Base-by-base conservation (phyloP, 805 yeast species). In the Phaffomyces thermotolerans region DNA sequence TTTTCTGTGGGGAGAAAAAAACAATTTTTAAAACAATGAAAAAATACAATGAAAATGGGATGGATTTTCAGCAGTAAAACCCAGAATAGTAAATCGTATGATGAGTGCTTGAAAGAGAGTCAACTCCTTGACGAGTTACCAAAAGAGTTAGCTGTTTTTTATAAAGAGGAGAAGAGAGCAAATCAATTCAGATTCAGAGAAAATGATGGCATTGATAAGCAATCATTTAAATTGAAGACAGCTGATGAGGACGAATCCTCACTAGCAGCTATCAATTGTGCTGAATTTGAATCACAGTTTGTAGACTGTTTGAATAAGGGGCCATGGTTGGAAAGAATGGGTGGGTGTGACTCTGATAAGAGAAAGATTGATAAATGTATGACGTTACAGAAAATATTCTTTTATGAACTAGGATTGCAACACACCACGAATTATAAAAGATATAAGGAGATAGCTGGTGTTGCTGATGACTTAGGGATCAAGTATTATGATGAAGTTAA, bases 291-390 rank as follows among this genome's bases (percentile, higher is more conserved):
- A 22, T 29, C 44, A 3, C 49, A 43, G 13, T 53, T 51, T 43
- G 39, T 52, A 42, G 39, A 48, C 14, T 55, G 59, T 37, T 35
- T 55, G 18, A 42, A 49, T 8, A 40, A 47, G 9, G 59, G 59
- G 7, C 35, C 50, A 6, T 49, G 41, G 44, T 46, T 36, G 18
- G 57, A 54, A 25, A 45, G 45, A 9, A 34, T 49, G 25, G 34
- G 33, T 4, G 56, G 54, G 3, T 56, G 60, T 45, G 42, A 41
- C 15, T 34, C 32, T 10, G 41, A 47, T 36, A 38, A 42, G 4
- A 36, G 44, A 32, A 41, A 35, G 20, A 40, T 43, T 33, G 48
- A 48, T 20, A 43, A 40, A 20, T 56, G 58, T 43, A 3, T 56
- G 10, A 43, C 30, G 9, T 42, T 54, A 27, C 60, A 56, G 35